Conservation (phyloP, 305 asterid genomes). For the Vinca major region DNA sequence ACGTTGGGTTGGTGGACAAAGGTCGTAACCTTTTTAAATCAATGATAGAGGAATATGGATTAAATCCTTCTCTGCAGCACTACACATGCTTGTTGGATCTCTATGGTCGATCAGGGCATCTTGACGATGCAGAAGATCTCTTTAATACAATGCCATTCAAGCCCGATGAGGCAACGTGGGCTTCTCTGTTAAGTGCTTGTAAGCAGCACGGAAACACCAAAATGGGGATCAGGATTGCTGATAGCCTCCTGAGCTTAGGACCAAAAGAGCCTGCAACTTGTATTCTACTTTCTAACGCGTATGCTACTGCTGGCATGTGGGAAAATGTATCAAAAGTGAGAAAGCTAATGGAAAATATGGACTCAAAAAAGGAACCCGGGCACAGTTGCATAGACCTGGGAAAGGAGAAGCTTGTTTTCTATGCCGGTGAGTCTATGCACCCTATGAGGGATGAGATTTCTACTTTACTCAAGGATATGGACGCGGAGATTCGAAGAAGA, state of each 20-base stretch:
- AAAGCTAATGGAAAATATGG: slow-evolving; percentile 40
- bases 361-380: slow-evolving; percentile 59
- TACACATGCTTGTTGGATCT: slow-evolving; percentile 78
- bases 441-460: slow-evolving; percentile 47
- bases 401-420: slow-evolving; percentile 48
- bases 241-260: slow-evolving; percentile 39
- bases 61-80: slow-evolving; percentile 64
- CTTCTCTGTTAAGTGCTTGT: slow-evolving; percentile 59
- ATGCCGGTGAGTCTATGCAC: slow-evolving; percentile 53
- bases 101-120: slow-evolving; percentile 55
- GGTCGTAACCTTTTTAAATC: slow-evolving; percentile 58
- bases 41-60: slow-evolving; percentile 47
- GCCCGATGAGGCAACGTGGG: slow-evolving; percentile 79
- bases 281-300: slow-evolving; percentile 51
- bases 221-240: slow-evolving; percentile 53
- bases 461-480: slow-evolving; percentile 38
- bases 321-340: slow-evolving; percentile 50
- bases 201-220: slow-evolving; percentile 35
- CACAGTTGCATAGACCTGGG: slow-evolving; percentile 57
- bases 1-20: slow-evolving; percentile 54
- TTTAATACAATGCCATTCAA: slow-evolving; percentile 53
- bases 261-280: slow-evolving; percentile 51
- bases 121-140: slow-evolving; percentile 54
- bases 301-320: slow-evolving; percentile 64
- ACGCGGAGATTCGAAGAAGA: slow-evolving; percentile 55